A percentile compares a stretch with the other conserved stretches of the same genome.
Evolutionary conservation across 441 rosid species (phyloP).

Genomic region (Omphalea diandra): DNA sequence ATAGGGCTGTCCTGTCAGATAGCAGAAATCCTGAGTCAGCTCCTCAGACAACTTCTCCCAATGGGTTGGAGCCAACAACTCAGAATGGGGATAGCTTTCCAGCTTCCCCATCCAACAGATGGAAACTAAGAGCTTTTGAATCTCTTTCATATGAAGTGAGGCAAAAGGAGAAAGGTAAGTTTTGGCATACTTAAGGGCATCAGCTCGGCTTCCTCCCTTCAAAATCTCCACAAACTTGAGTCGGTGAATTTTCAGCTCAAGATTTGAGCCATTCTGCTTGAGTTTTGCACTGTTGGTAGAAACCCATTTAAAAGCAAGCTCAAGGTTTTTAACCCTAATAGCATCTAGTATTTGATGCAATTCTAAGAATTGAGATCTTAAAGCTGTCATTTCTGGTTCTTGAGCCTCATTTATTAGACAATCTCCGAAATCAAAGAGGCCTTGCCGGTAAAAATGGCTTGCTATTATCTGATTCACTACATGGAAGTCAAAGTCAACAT

Average conservation of each 20-base stretch:
- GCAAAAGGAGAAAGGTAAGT: conserved; percentile 42
- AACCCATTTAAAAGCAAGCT: conserved; percentile 65
- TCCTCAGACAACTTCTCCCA: conserved; percentile 49
- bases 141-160: conserved; percentile 30
- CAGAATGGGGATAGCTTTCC: conserved; percentile 48
- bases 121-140: conserved; percentile 41
- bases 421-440: conserved; percentile 73
- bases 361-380: conserved; percentile 51
- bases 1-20: conserved; percentile 43
- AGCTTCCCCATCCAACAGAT: conserved; percentile 46
- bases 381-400: conserved; percentile 34
- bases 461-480: conserved; percentile 59
- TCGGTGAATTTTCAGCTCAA: conserved; percentile 51
- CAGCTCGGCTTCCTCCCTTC: conserved; percentile 43
- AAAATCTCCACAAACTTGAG: conserved; percentile 54
- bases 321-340: conserved; percentile 40
- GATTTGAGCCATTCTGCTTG: conserved; percentile 36
- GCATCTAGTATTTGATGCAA: conserved; percentile 48
- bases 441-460: conserved; percentile 56
- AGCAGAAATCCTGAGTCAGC: conserved; percentile 45
- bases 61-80: conserved; percentile 35
- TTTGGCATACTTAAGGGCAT: conserved; percentile 53
- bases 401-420: conserved; percentile 54
- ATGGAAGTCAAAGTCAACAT: conserved; percentile 49
- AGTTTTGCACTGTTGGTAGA: conserved; percentile 43